Conservation (phyloP, 2,329 filamentous ascomycete genomes). For the Penicillium paneum region DNA sequence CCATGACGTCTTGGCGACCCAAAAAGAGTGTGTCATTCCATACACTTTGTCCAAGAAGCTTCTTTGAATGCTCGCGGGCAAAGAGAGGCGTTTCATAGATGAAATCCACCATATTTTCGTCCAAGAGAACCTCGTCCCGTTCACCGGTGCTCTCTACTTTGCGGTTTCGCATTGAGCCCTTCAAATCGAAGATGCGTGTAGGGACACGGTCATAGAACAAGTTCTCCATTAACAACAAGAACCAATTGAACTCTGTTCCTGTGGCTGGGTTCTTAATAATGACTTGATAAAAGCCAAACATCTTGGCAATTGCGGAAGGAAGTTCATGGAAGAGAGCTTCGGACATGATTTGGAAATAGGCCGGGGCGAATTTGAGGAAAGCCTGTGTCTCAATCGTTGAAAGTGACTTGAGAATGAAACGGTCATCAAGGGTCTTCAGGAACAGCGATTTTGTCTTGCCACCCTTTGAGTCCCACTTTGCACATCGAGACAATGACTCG, state of each 20-base stretch:
- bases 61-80: conserved; percentile 92
- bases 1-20: conserved; percentile 95
- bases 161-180: conserved; percentile 97
- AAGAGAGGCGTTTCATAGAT: conserved; percentile 97
- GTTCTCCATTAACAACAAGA: conserved; percentile 94
- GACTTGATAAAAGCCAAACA: conserved; percentile 97
- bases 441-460: conserved; percentile 98
- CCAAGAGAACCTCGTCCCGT: conserved; percentile 90
- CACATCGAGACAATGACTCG: conserved; percentile 88
- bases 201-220: conserved; percentile 92
- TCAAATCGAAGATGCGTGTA: conserved; percentile 89
- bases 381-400: conserved; percentile 89
- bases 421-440: conserved; percentile 90
- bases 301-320: conserved; percentile 96
- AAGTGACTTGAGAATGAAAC: conserved; percentile 87
- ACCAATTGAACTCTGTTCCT: conserved; percentile 90
- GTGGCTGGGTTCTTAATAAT: conserved; percentile 93
- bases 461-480: conserved; percentile 97
- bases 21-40: conserved; percentile 98
- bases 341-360: conserved; percentile 96
- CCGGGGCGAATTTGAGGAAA: conserved; percentile 91
- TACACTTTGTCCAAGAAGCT: conserved; percentile 82
- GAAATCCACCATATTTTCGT: conserved; percentile 99
- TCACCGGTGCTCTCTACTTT: conserved; percentile 95
- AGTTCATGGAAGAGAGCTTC: conserved; percentile 93